Percentiles rank a stretch among this genome's conserved stretches.
Conservation (phyloP, 2,329 filamentous ascomycete genomes). For the Nemania diffusa region DNA sequence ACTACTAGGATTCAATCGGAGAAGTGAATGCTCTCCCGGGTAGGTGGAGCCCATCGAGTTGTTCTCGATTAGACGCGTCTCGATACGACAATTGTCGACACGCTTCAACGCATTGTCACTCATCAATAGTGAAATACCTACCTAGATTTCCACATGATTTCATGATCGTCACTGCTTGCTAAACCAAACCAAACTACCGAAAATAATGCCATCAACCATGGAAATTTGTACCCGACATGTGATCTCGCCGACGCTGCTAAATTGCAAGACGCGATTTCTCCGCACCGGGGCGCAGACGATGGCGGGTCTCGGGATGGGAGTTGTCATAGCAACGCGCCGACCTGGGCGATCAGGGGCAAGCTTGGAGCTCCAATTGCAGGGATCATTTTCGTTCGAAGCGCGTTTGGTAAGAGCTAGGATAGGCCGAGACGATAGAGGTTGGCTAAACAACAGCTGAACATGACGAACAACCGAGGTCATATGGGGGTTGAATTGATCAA, state of each 20-base stretch:
- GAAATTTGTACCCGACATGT: constrained; percentile 18
- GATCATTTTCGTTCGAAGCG: constrained; percentile 12
- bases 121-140: no score
- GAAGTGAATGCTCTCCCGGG: no score
- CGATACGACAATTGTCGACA: no score
- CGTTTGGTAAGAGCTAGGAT: constrained; percentile 14
- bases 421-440: constrained; percentile 29
- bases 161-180: neutral
- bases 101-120: no score
- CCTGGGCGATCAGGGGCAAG: constrained; percentile 41
- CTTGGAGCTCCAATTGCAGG: constrained; percentile 31
- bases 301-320: constrained; percentile 13
- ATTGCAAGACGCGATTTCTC: constrained; percentile 32
- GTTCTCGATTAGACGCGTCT: no score
- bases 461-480: constrained; percentile 24
- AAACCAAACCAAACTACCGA: neutral
- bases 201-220: neutral
- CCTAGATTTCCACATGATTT: no score
- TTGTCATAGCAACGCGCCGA: constrained; percentile 33
- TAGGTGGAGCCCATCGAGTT: no score
- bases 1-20: neutral
- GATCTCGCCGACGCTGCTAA: constrained; percentile 12
- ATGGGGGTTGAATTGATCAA: constrained; percentile 9
- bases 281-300: constrained; percentile 18
- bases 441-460: constrained; percentile 25